Percentiles rank a stretch among this genome's conserved stretches.
These are phyloP conservation scores for Testicularia cyperi DNA, from an alignment of 1,284 basidiomycete species.

Conservation along the genomic window DNA sequence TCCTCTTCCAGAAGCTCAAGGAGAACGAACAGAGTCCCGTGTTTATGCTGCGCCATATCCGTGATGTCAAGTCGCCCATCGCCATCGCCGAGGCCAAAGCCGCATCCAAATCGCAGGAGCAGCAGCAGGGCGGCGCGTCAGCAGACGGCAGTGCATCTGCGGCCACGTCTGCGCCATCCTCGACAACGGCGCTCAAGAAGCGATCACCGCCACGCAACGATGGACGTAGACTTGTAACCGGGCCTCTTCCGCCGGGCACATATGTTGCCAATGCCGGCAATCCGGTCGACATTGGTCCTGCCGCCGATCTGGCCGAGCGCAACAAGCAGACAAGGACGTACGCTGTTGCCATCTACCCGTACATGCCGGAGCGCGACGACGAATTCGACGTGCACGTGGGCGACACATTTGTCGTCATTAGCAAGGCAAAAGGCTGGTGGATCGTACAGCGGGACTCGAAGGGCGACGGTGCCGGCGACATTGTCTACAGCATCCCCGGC, in stretches of 20 bases:
- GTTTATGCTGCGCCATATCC: constrained; percentile 98
- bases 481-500: constrained; percentile 73
- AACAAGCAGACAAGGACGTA: constrained; percentile 63
- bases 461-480: constrained; percentile 76
- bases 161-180: too few relatives aligned
- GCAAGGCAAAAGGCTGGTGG: constrained; percentile 97
- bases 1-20: constrained; percentile 95
- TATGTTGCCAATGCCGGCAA: constrained; percentile 10
- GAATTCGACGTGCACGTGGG: constrained; percentile 93
- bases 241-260: constrained; percentile 21
- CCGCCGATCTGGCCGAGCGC: constrained; percentile 29
- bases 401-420: constrained; percentile 79
- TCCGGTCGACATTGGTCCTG: constrained; percentile 43
- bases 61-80: constrained; percentile 88
- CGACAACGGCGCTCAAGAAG: too few relatives aligned
- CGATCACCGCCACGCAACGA: constrained; percentile 16
- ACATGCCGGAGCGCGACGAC: constrained; percentile 93
- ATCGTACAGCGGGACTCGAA: constrained; percentile 82
- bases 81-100: constrained; percentile 55
- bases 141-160: too few relatives aligned
- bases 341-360: constrained; percentile 88
- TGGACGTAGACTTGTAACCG: constrained; percentile 20
- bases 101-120: constrained; percentile 30
- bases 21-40: constrained; percentile 96
- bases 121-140: constrained; percentile 3